Evolutionary conservation across 2,329 filamentous ascomycete species (phyloP), one percentile per base, ranked within the genome.

Genomic region (Ascochyta fabae): DNA sequence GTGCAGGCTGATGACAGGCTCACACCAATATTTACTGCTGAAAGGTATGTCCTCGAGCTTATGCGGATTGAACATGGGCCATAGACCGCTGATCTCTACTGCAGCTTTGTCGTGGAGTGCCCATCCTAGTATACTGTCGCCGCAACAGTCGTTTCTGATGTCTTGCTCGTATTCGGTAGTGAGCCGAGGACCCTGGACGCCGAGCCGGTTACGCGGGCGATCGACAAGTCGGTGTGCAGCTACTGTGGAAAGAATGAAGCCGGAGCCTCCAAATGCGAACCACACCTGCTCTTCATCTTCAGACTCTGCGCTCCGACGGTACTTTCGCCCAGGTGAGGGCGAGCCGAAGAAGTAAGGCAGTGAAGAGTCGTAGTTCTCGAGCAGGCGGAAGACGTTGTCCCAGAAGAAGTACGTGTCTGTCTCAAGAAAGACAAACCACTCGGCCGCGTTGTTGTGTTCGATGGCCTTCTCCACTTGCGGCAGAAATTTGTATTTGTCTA

Each of bases 401-500:
- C 64, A 68, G 45, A 64, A 55, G n/a, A 65, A 26, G 33, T 61
- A 64, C 2, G 64, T 65, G 56, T 69, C 66, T 16, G 52, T 55
- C 36, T 68, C 64, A 24, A 68, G 13, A 26, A 68, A 66, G 10
- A 69, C 45, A 43, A 52, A 69, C 65, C 64, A 69, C 24, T 63
- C 41, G 10, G 55, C 59, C 6, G 46, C 16, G 5, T 35, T 40
- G 34, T 58, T 56, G 41, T 67, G 44, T 8, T 59, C 55, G 16
- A 76, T 69, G 0, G 79, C 76, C 60, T 79, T 79, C 51, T 79
- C 76, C 5, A 56, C 53, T 78, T 77, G 76, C 4, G 81, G 81
- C n/a, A 83, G 71, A 64, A 83, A 83, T 64, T 83, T 84, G 79
- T 80, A 83, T 81, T 83, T 83, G 78, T 80, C 58, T 16, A 56